Evolutionary conservation across 495 filamentous ascomycete species (phyloP).

Genomic region (Hypoxylon crocopeplum): DNA sequence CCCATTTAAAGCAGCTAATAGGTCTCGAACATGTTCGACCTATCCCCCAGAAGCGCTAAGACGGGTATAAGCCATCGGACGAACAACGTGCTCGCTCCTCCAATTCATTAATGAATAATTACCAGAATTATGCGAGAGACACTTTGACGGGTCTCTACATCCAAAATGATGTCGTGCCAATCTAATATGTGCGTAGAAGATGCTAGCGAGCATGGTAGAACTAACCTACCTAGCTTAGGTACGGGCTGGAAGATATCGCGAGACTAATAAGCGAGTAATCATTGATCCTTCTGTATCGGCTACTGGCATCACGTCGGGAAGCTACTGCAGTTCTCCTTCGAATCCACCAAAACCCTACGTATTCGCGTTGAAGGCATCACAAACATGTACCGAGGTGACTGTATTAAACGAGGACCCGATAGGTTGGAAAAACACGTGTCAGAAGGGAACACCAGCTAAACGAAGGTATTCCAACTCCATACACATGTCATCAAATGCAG

Average conservation of each 20-base stretch:
- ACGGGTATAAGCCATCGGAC: neutral
- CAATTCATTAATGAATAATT: neutral
- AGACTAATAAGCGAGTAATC: neutral
- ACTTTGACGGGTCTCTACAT: constrained; percentile 1
- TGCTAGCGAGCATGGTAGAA: no score
- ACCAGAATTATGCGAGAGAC: neutral
- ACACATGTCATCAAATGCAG: no score
- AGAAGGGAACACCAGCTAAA: no score
- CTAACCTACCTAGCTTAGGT: neutral
- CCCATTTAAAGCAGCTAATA: no score
- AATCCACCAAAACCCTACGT: no score
- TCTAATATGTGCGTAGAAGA: neutral
- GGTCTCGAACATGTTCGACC: constrained; percentile 14
- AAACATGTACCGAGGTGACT: no score
- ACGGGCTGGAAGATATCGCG: neutral
- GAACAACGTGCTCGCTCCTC: neutral
- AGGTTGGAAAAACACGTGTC: no score
- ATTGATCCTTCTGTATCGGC: constrained; percentile 11
- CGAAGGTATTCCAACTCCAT: no score
- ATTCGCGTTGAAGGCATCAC: no score
- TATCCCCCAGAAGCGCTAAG: constrained; percentile 1
- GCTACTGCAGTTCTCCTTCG: neutral
- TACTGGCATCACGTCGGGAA: constrained; percentile 10
- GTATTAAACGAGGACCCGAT: no score
- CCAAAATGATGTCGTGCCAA: constrained; percentile 4